Evolutionary conservation across 2,329 filamentous ascomycete species (phyloP), one percentile per base, ranked within the genome.

Genomic region (Aulographum hederae): DNA sequence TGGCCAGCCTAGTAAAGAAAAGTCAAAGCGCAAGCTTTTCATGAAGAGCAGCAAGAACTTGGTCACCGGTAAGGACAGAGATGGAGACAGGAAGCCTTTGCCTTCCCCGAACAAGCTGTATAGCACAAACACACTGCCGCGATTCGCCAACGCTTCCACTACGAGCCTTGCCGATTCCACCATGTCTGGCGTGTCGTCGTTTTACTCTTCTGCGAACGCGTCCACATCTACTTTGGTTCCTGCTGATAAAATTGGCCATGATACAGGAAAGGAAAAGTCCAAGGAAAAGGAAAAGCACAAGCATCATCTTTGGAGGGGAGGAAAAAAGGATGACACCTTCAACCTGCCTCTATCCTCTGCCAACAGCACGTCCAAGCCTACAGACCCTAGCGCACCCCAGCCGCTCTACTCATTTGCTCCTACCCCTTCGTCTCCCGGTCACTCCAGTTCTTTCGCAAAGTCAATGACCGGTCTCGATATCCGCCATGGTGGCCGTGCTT

Each of bases 1-100:
- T n/a, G n/a, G 65, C 32, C 73, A 72, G 43, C 55, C 53, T 15
- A 68, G 69, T 43, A 60, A 67, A 18, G 74, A 80, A 43, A 79
- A 80, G 52, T 73, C 73, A 38, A 84, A 82, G 54, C 77, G 80
- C 49, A 86, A 86, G 57, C 61, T 86, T 18, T 85, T 85, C 47
- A 80, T 75, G 5, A 68, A 79, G 31, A 78, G 78, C 1, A n/a
- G n/a, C n/a, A 76, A 77, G 45, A 82, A 76, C 53, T 78, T 82
- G 42, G 67, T 69, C 31, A 70, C 73, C 35, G 66, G 65, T n/a
- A 81, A 78, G 47, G 66, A 70, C 21, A 71, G 66, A 41, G 75
- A 79, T 12, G 41, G 61, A 5, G 54, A 57, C 31, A 55, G 49
- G 40, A 75, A 71, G 44, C 66, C 73, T 2, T 50, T 80, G 16